Evolutionary conservation across 176 grass and related monocot genomes (phyloP).

Genomic region (Metroxylon sagu): DNA sequence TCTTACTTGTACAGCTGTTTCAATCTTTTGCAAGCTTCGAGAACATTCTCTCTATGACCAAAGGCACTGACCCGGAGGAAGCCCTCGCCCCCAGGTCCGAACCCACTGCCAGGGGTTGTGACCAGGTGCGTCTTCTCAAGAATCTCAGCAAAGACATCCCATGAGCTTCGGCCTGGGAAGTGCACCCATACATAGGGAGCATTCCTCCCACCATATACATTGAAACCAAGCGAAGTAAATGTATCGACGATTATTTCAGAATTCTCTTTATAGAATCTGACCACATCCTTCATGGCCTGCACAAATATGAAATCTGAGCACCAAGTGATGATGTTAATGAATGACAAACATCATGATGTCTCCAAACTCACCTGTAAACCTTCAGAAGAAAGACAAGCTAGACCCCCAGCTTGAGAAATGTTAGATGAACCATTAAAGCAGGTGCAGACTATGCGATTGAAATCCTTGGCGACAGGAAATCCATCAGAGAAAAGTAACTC

Average conservation of each 20-base stretch:
- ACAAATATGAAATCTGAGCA: not conserved
- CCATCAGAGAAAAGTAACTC: conserved; percentile 91
- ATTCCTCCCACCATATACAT: conserved; percentile 80
- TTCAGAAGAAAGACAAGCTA: conserved; percentile 71
- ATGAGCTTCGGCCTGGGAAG: conserved; percentile 75
- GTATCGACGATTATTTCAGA: conserved; percentile 74
- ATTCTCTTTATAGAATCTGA: conserved; percentile 94
- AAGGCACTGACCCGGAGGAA: conserved; percentile 86
- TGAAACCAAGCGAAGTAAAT: conserved; percentile 71
- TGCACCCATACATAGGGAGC: conserved; percentile 96
- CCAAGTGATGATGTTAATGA: too few relatives aligned
- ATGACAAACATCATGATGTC: too few relatives aligned
- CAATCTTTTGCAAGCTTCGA: conserved; percentile 52
- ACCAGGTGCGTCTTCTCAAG: conserved; percentile 78
- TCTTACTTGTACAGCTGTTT: conserved; percentile 39
- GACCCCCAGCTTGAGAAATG: conserved; percentile 72
- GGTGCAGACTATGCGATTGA: conserved; percentile 83
- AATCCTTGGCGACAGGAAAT: conserved; percentile 81
- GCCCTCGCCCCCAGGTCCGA: conserved; percentile 78
- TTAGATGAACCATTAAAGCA: conserved; percentile 93
- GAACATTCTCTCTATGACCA: conserved; percentile 60
- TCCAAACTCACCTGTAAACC: conserved; percentile 49
- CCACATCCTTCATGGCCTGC: conserved; percentile 31
- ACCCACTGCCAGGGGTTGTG: conserved; percentile 85
- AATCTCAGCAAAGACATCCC: conserved; percentile 81